Evolutionary conservation across 1,284 basidiomycete species (phyloP), one percentile per base, ranked within the genome.

Genomic region (Ustanciosporium gigantosporum): DNA sequence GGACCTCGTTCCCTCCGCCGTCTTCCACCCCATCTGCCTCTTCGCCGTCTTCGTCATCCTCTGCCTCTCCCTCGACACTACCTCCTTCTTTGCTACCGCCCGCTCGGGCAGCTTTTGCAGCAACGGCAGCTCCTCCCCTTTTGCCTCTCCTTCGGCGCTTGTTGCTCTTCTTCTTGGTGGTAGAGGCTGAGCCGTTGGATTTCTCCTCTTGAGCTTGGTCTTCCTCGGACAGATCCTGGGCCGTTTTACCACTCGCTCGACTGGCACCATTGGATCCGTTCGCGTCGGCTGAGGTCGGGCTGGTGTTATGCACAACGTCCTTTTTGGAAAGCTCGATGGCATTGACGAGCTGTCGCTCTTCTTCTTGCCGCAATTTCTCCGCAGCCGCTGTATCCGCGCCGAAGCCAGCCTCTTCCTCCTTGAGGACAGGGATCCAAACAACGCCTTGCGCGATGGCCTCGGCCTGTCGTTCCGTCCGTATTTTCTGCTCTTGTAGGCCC

Each of bases 91-190:
- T 82, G 25, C 80, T 84, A 25, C 46, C 39, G 47, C 87, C 86
- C 43, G 81, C 83, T 39, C 85, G 86, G 42, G 82, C 85, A 17
- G 73, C 75, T 55, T 80, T 81, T 31, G 71, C 67, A 32, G 62
- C 48, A n/a, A 61, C 61, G 31, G 71, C 60, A 41, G 73, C 47
- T 14, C 72, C 65, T 39, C 61, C 57, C 39, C 72, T 50, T 59
- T 77, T 47, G 49, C 78, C 49, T 47, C 74, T 57, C 62, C 78
- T 41, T 65, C 68, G 52, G 69, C 45, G 55, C 41, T 61, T 69
- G 51, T 61, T 64, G 8, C 32, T 17, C 20, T 49, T 62, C 48
- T 59, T 66, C 52, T 59, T 69, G n/a, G 43, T 23, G 11, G 38
- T 25, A 1, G 52, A 25, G 2, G 52, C 44, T 22, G 41, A 41